These are phyloP conservation scores for Chlorella vulgaris DNA, from an alignment of 139 green algal genomes.

Conservation along the genomic window DNA sequence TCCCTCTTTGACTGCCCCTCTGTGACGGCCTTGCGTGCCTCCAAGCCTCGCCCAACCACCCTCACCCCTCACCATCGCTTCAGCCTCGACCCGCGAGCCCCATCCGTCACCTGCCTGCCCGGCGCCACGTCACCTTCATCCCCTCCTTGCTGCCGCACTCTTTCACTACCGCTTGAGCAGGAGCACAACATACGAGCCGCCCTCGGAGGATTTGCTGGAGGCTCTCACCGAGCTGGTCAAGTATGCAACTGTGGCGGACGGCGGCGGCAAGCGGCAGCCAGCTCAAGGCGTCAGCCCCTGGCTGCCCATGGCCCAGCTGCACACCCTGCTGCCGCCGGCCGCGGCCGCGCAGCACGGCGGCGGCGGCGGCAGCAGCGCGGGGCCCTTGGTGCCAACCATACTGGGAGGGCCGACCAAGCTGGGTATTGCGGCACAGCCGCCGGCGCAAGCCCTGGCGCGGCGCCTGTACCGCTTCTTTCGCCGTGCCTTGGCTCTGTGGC, in stretches of 20 bases:
- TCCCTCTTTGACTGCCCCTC: too few relatives aligned
- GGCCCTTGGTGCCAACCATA: not conserved
- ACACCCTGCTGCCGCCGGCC: conserved; percentile 34
- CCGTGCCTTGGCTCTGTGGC: conserved; percentile 67
- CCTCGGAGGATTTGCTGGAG: conserved; percentile 69
- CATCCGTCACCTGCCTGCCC: not conserved
- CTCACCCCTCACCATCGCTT: too few relatives aligned
- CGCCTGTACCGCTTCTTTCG: conserved; percentile 75
- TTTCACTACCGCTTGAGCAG: not conserved
- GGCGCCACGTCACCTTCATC: not conserved
- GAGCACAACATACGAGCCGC: conserved; percentile 63
- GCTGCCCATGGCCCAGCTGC: conserved; percentile 57
- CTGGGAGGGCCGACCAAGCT: conserved; percentile 16
- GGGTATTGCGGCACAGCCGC: conserved; percentile 21
- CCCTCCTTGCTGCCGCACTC: not conserved
- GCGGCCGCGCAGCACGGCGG: not conserved
- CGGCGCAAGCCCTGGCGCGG: conserved; percentile 60
- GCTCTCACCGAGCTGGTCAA: conserved; percentile 60
- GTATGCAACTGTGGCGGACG: conserved; percentile 51
- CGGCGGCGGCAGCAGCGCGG: not conserved
- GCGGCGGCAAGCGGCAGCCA: conserved; percentile 31
- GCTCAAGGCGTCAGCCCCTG: conserved; percentile 59
- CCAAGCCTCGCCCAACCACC: too few relatives aligned
- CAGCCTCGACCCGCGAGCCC: not conserved
- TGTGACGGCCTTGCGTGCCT: too few relatives aligned